Evolutionary conservation across 2,329 filamentous ascomycete species (phyloP), one percentile per base, ranked within the genome.

Genomic region (Gyromitra esculenta): DNA sequence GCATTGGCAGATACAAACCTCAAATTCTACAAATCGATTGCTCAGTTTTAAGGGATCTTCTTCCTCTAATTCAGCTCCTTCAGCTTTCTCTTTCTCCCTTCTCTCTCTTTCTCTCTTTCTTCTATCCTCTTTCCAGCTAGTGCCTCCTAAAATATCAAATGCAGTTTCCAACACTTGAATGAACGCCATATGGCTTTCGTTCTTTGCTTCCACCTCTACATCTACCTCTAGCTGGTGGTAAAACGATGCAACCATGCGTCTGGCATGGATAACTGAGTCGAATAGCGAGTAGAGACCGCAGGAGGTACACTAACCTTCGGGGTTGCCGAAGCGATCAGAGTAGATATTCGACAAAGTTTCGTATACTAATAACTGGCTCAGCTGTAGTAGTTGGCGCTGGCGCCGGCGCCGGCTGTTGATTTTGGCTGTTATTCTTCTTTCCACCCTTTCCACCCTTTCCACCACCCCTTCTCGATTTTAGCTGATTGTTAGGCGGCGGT

Each of bases 141-240:
- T 64, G 35, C 66, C 73, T 21, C 73, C 73, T 57, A 75, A 50
- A 45, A 75, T 64, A 1, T 65, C 66, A 54, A 75, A 75, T 57
- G 73, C 66, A 48, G 67, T 45, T 57, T 75, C 73, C 9, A 75
- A 52, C 39, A 71, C 21, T 15, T 57, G 54, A 35, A 75, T 75
- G 64, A 75, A 75, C 62, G 59, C 60, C 73, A 75, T 45, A 35
- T 75, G 73, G 15, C 65, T 71, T 65, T 75, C 65, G 48, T 75
- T 75, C 48, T 75, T 75, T 8, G 66, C 73, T 35, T 71, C 66
- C 45, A 70, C 65, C 25, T 75, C 72, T 25, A 62, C 39, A 18
- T 67, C 67, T 21, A 62, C 43, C 57, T 72, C 73, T 37, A 75
- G 48, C n/a, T 43, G 57, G 11, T 59, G 65, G 37, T 75, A 75